Conservation (phyloP, 768 basidiomycete genomes). For the Sutorius australiensis region DNA sequence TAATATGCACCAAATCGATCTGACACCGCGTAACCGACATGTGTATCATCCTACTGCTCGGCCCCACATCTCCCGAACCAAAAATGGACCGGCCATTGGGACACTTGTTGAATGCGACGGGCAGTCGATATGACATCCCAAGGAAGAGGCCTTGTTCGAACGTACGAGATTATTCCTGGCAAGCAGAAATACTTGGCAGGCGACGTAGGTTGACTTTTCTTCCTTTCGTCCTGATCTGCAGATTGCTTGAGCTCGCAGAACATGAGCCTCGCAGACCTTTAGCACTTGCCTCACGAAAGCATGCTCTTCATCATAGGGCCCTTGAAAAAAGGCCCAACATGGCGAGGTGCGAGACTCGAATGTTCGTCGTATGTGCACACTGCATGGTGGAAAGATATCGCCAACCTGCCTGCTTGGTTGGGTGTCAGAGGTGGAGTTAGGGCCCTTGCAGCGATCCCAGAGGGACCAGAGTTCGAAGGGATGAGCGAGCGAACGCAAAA, state of each 20-base stretch:
- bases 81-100: no score
- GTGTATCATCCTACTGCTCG: no score
- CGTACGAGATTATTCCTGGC: conserved; percentile 51
- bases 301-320: conserved; percentile 28
- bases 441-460: no score
- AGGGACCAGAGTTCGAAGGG: no score
- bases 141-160: conserved; percentile 32
- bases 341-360: conserved; percentile 31
- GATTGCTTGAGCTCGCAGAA: conserved; percentile 21
- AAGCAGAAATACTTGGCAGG: conserved; percentile 58
- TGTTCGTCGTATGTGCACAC: not conserved
- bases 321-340: conserved; percentile 39
- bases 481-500: no score
- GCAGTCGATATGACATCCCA: conserved; percentile 12
- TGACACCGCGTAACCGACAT: no score
- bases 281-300: conserved; percentile 48
- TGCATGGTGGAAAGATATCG: conserved; percentile 54
- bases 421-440: conserved; percentile 39
- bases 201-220: conserved; percentile 36
- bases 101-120: no score
- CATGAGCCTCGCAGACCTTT: conserved; percentile 56
- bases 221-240: not conserved
- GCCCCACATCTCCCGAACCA: no score
- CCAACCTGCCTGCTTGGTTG: conserved; percentile 42
- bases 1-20: no score